Evolutionary conservation across 176 grass and related monocot species (phyloP), one percentile per base, ranked within the genome.

Genomic region (Pharus latifolius): DNA sequence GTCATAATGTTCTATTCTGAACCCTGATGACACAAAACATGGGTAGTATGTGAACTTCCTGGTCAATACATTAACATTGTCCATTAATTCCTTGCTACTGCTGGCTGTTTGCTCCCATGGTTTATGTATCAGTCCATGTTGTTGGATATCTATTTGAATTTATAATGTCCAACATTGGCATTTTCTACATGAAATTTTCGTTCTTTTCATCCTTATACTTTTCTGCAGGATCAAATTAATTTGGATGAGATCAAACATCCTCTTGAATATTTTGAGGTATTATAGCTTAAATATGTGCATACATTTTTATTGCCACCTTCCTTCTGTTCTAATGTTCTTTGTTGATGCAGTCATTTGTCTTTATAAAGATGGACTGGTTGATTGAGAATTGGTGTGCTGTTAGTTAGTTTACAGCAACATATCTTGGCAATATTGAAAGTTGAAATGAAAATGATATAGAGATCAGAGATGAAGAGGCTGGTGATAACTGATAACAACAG

Each of bases 201-300:
- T 34, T 34, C 1, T 19, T 42, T 13, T 13, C 18, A 75, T n/a
- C 67, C 31, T 58, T 70, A 29, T 56, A 56, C 70, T 16, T 33
- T 42, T 54, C 32, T 86, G 63, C 84, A 99, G 95, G 95, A 57
- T 78, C 95, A 99, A 88, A 87, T 99, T 84, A 85, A 84, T 44
- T 80, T 94, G 78, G 95, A 87, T 76, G 95, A 99, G 47, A 54
- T 87, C 35, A 99, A 88, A 63, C 62, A 94, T 38, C 81, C 90
- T 64, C 60, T 99, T 65, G 95, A 91, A 65, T 73, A 88, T 83
- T 99, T 99, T 72, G 91, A 99, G 95, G 95, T 98, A 85, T 51
- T 59, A 31, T 16, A 33, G 13, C 34, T 25, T 51, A 22, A 42
- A n/a, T 16, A 10, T n/a, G 2, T 60, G 31, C 29, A 3, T 60